phyloP scores from a whole-genome alignment of 1,139 yeast species.

The Taiozyma sp. region DNA sequence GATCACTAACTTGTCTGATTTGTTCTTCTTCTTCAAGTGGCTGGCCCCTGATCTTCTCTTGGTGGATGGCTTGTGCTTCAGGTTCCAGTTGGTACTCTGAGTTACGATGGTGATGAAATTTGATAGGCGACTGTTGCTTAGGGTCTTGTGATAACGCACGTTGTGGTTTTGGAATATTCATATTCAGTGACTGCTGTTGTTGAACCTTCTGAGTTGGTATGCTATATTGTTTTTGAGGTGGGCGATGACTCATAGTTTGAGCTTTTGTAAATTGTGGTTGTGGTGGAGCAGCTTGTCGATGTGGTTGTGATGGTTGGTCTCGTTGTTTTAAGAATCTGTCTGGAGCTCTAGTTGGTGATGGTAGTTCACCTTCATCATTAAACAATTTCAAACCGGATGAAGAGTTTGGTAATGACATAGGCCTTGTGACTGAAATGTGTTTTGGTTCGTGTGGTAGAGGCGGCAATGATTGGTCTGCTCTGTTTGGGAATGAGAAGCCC shows the following conservation, averaged over 20 bases:
- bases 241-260: not conserved
- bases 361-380: not conserved
- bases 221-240: not conserved
- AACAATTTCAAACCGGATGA: slow-evolving; percentile 5
- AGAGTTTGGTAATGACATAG: not conserved
- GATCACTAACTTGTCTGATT: not conserved
- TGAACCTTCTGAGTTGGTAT: not conserved
- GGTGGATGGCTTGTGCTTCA: not conserved
- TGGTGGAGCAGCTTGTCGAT: not conserved
- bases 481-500: slow-evolving; percentile 20
- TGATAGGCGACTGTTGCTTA: slow-evolving; percentile 1
- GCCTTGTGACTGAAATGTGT: not conserved
- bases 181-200: not conserved
- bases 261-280: not conserved
- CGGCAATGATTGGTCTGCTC: not conserved
- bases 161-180: not conserved
- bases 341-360: slow-evolving; percentile 1
- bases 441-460: slow-evolving; percentile 4
- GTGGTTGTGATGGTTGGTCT: not conserved
- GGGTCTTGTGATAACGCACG: not conserved
- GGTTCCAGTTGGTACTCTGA: slow-evolving; percentile 10
- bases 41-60: not conserved
- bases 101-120: slow-evolving; percentile 15
- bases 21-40: not conserved
- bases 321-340: slow-evolving; percentile 1